phyloP scores from a whole-genome alignment of 306 rosid genomes.

The Fagus crenata region DNA sequence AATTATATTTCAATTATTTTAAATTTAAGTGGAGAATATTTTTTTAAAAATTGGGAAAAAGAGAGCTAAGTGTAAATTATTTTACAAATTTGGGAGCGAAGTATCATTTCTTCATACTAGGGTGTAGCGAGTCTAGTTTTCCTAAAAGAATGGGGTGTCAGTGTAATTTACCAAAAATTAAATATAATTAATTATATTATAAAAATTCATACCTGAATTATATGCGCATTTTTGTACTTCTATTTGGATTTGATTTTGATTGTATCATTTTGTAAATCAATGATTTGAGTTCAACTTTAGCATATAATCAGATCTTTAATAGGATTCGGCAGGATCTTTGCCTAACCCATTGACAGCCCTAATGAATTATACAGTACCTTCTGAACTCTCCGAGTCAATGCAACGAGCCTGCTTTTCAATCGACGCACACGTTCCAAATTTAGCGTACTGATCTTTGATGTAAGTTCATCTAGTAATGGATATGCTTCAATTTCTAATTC shows the following conservation, averaged over 20 bases:
- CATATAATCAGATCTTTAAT: not conserved
- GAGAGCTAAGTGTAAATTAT: too few relatives aligned
- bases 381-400: conserved; percentile 97
- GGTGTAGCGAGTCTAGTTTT: too few relatives aligned
- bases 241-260: not conserved
- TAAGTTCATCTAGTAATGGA: conserved; percentile 87
- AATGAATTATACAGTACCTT: conserved; percentile 54
- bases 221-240: not conserved
- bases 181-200: not conserved
- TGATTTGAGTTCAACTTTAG: not conserved
- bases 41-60: too few relatives aligned
- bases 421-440: conserved; percentile 99
- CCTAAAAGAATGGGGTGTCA: too few relatives aligned
- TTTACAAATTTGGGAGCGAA: too few relatives aligned
- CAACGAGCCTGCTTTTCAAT: conserved; percentile 95
- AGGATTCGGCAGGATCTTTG: not conserved
- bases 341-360: conserved; percentile 9
- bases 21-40: too few relatives aligned
- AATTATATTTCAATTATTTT: too few relatives aligned
- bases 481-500: conserved; percentile 97
- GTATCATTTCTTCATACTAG: too few relatives aligned
- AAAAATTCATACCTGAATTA: not conserved
- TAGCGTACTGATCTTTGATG: conserved; percentile 95
- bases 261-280: not conserved
- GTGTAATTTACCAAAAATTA: too few relatives aligned